Evolutionary conservation across 495 filamentous ascomycete species (phyloP), one percentile per base, ranked within the genome.

Genomic region (Oidiodendron maius): DNA sequence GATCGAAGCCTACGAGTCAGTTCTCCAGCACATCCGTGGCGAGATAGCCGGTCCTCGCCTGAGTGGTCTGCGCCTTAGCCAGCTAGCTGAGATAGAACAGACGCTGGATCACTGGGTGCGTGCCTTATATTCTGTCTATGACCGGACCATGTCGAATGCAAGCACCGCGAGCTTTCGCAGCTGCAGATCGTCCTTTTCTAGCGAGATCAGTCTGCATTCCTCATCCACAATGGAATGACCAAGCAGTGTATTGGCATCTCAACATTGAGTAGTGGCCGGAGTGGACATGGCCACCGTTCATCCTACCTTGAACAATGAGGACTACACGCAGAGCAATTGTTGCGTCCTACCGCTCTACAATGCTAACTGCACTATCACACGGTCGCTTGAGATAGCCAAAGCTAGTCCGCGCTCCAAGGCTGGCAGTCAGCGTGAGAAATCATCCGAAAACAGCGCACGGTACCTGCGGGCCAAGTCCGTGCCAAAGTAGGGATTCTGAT

Each of bases 1-100:
- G 57, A 60, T 60, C 28, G 57, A 60, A 44, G 41, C 57, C 0
- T 60, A 60, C 32, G 57, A 60, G 36, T 35, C 25, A 3, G 23
- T 57, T 2, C 50, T 54, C 23, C 43, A 60, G 42, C 42, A 52
- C 0, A 21, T 60, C 10, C 34, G 47, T n/a, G 6, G 49, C 23
- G 24, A 53, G 32, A 39, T 44, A 8, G 30, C 37, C 18, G 32
- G 52, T 21, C 22, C 40, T 44, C 40, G 47, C 9, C 37, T 50
- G 44, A 52, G 28, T 3, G 35, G 17, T 4, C 11, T 44, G 40
- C 10, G 18, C 15, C 17, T 13, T 8, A 36, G 49, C 35, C 50
- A 60, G 17, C 44, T 54, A 28, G 37, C 18, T 3, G 35, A 41
- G 9, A 39, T 50, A 0, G 50, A 60, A 12, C 20, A 15, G 28